Evolutionary conservation across 1,284 basidiomycete species (phyloP), one percentile per base, ranked within the genome.

Genomic region (Cutaneotrichosporon sp.): DNA sequence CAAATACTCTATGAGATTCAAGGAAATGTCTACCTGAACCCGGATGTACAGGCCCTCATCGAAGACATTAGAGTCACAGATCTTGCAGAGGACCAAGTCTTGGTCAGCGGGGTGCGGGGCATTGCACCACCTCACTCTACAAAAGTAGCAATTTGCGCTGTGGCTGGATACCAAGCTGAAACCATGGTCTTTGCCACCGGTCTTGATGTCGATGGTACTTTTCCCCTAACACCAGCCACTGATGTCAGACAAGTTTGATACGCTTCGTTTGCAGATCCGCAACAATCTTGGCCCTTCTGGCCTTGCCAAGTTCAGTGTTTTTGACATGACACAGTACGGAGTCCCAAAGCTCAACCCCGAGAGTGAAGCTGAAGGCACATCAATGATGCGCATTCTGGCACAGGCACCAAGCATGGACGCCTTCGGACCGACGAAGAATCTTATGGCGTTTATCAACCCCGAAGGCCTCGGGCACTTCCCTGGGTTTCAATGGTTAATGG

Each of bases 41-140:
- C 65, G 4, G 65, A 66, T 42, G 65, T 66, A 0, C 56, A 59
- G 33, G 65, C 60, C 15, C 52, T 63, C 26, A 52, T 66, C n/a
- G 38, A 52, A 49, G 26, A 56, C 34, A 60, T 66, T 40, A 21
- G 21, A 18, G 54, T 64, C 15, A 44, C 43, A 5, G 51, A 61
- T 20, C 21, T 53, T 4, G 63, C 56, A 1, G 33, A 42, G 13
- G 54, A 66, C 51, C 54, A 61, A 12, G 65, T 65, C 4, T 47
- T 49, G 9, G 59, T 65, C 13, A 49, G 54, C 4, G 61, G 63
- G 4, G 59, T 66, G 15, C 42, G 37, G 7, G 65, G 65, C 5
- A 18, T 59, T 1, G 49, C 65, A 4, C 65, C 65, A 1, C 65
- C 65, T 3, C 47, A 61, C 4, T 65, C 65, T 4, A 66, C 65